These are phyloP conservation scores for Huntiella decipiens DNA, from an alignment of 2,329 filamentous ascomycete genomes.

Conservation along the genomic window DNA sequence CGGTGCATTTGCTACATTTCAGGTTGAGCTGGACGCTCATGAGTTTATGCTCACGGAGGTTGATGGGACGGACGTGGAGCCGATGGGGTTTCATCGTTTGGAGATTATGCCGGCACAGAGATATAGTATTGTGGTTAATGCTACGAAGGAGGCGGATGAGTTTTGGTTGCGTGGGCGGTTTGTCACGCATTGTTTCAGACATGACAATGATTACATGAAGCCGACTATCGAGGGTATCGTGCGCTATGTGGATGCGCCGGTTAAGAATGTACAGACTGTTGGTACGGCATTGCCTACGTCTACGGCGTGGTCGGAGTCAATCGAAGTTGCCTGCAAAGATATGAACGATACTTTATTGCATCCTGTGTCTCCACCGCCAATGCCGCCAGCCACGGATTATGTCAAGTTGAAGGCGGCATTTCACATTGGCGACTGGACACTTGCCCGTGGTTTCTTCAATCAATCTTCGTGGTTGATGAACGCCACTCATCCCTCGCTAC, in stretches of 20 bases:
- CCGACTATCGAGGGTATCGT: slow-evolving; percentile 18
- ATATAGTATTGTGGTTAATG: slow-evolving; percentile 46
- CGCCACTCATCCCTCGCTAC: slow-evolving; percentile 19
- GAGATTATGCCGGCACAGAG: slow-evolving; percentile 52
- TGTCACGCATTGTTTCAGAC: slow-evolving; percentile 22
- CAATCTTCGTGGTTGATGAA: slow-evolving; percentile 27
- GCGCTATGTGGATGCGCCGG: slow-evolving; percentile 14
- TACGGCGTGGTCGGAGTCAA: slow-evolving; percentile 29
- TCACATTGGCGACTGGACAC: slow-evolving; percentile 32
- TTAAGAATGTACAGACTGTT: not conserved
- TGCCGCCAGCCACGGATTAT: slow-evolving; percentile 22
- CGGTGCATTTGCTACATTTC: slow-evolving; percentile 52
- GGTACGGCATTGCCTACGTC: slow-evolving; percentile 17
- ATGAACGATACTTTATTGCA: slow-evolving; percentile 30
- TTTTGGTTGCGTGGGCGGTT: slow-evolving; percentile 45
- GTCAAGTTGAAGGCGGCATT: slow-evolving; percentile 33
- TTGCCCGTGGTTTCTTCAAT: slow-evolving; percentile 37
- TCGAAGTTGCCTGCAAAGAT: slow-evolving; percentile 31
- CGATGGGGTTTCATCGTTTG: slow-evolving; percentile 37
- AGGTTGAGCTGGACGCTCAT: slow-evolving; percentile 52
- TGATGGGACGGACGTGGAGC: slow-evolving; percentile 47
- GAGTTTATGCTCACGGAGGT: slow-evolving; percentile 46
- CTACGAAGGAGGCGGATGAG: slow-evolving; percentile 33
- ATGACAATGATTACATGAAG: slow-evolving; percentile 17
- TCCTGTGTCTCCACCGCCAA: slow-evolving; percentile 19